Evolutionary conservation across 2,329 filamentous ascomycete species (phyloP).

Genomic region (Zopfia rhizophila): DNA sequence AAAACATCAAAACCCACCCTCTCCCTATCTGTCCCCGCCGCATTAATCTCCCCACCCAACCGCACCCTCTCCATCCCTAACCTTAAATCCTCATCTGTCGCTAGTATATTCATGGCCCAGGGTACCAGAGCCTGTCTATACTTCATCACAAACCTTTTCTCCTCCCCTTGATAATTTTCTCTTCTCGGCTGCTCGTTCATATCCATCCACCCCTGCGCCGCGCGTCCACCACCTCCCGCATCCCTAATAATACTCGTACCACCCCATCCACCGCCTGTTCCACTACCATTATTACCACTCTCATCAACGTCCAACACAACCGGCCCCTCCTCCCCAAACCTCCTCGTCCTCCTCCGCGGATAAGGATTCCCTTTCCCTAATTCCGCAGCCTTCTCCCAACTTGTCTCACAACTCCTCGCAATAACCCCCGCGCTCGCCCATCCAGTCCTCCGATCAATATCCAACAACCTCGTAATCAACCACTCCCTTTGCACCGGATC

Average conservation of each 20-base stretch:
- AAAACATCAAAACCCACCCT: too few relatives aligned
- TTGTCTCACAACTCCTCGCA: conserved; percentile 82
- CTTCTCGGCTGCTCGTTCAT: not conserved
- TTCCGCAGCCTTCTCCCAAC: conserved; percentile 80
- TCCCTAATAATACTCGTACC: not conserved
- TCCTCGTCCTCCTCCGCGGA: conserved; percentile 29
- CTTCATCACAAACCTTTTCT: conserved; percentile 66
- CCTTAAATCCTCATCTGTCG: conserved; percentile 77
- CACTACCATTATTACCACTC: conserved; percentile 16
- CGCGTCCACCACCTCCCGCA: not conserved
- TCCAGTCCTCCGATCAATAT: conserved; percentile 82
- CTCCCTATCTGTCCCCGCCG: too few relatives aligned
- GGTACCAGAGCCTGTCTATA: conserved; percentile 71
- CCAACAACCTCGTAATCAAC: conserved; percentile 77
- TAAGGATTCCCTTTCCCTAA: conserved; percentile 83
- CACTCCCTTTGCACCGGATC: conserved; percentile 78
- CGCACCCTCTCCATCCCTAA: conserved; percentile 41
- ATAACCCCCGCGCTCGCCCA: conserved; percentile 88
- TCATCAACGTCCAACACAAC: conserved; percentile 32
- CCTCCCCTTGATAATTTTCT: conserved; percentile 30
- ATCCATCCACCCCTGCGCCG: conserved; percentile 2
- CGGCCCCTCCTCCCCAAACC: conserved; percentile 32
- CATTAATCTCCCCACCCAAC: conserved; percentile 18
- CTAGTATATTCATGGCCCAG: conserved; percentile 82
- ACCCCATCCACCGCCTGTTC: conserved; percentile 5